Evolutionary conservation across 805 yeast genomes (phyloP), one percentile per base, ranked within the genome.

Genomic region (Grigorovia humatica): DNA sequence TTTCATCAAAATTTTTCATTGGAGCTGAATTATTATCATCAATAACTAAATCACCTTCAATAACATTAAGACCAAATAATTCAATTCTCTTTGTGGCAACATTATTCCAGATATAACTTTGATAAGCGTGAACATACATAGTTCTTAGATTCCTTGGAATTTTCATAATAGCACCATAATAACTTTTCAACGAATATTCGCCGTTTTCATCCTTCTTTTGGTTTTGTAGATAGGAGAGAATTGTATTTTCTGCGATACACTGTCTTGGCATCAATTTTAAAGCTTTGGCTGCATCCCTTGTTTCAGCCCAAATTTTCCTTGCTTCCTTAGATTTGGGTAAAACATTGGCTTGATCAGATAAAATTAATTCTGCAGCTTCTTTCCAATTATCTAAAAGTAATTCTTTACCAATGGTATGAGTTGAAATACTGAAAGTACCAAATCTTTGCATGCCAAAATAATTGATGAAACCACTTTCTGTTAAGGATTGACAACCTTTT

Each of bases 401-500:
- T 55, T 76, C 76, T 55, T 79, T 79, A 48, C 99, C 99, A 50
- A 90, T 74, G 32, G 76, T 78, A 67, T 93, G 97, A 0, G 99
- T 90, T 2, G 98, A 88, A 30, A 89, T 76, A 12, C 96, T 86
- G 63, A 88, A 91, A 0, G 99, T 90, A 30, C 99, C 99, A 66
- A 93, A 93, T 63, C 99, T 75, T 72, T 93, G 99, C 90, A 93
- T 84, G n/a, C 99, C 99, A 66, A 78, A 93, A 64, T 93, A 93
- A 67, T 93, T 93, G 56, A 93, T 84, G 62, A 88, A 93, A 0
- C 99, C 99, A 30, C 76, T 73, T 1, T 72, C 73, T 48, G 73
- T 71, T 49, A 91, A 71, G 0, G 88, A 76, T 5, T 72, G 63
- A 57, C 90, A 74, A 27, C 88, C 76, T 9, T 71, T 64, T 13